Evolutionary conservation across 2,329 filamentous ascomycete species (phyloP), one percentile per base, ranked within the genome.

Genomic region (Calonectria naviculata): DNA sequence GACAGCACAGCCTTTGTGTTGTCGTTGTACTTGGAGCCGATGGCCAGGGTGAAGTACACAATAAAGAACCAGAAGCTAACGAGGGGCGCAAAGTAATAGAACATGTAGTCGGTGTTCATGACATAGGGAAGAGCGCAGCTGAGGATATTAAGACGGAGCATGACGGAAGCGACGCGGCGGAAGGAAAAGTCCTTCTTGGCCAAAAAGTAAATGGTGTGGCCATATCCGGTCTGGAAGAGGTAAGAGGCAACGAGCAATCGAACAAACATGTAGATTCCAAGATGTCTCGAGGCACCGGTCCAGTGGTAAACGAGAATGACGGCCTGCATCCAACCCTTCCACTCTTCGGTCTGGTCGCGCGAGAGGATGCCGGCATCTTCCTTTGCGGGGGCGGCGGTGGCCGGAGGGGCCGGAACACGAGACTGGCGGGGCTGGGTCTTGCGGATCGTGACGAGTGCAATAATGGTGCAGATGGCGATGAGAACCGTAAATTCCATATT

Each of bases 271-370:
- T 91, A 90, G 36, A 90, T 84, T 76, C 86, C 86, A 5, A 89
- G 79, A 3, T 71, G 69, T 5, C 17, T 82, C 78, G 71, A 88
- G 8, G 86, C 87, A 24, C 87, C 85, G 38, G 89, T 88, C 79
- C 90, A 92, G 71, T 91, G 87, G 75, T 91, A 92, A 15, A 90
- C 81, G 5, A 86, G 75, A 56, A 87, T 82, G 21, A 86, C 80
- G 17, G 85, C 84, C 73, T 92, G 90, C 88, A 93, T 90, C 85
- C 89, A 88, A 2, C 91, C 91, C 81, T 92, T 93, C 87, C 90
- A 91, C 78, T 93, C 91, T 71, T 92, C 87, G 0, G 88, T 89
- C 74, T 92, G 89, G 54, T 87, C 84, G 62, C 90, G 85, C 0
- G 87, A 79, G 10, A 78, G 73, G 6, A 76, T 73, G 26, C 76